These are phyloP conservation scores for Fusarium nematophilum DNA, from an alignment of 2,329 filamentous ascomycete species.

Conservation along the genomic window DNA sequence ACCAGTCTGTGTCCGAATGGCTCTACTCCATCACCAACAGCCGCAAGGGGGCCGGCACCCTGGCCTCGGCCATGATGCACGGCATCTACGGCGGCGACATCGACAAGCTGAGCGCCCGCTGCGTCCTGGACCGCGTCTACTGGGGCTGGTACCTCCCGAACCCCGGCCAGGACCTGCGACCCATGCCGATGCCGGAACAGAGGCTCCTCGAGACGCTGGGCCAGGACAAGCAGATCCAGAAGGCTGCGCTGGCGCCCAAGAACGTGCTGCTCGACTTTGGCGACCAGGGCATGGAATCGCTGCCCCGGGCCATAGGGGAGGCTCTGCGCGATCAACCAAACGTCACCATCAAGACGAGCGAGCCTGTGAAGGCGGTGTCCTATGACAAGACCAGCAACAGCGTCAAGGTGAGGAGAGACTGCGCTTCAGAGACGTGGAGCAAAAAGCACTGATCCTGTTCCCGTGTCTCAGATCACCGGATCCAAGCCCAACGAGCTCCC, in stretches of 20 bases:
- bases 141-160: slow-evolving; percentile 46
- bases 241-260: slow-evolving; percentile 46
- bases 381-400: slow-evolving; percentile 51
- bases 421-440: neutral
- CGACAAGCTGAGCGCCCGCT: slow-evolving; percentile 79
- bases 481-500: slow-evolving; percentile 9
- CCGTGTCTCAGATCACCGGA: slow-evolving; percentile 27
- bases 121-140: slow-evolving; percentile 55
- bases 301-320: slow-evolving; percentile 65
- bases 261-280: slow-evolving; percentile 52
- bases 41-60: slow-evolving; percentile 70
- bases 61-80: slow-evolving; percentile 81
- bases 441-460: slow-evolving; percentile 4
- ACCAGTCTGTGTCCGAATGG: slow-evolving; percentile 53
- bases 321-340: slow-evolving; percentile 65
- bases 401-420: slow-evolving; percentile 54
- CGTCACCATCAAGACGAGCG: slow-evolving; percentile 66
- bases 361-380: slow-evolving; percentile 60
- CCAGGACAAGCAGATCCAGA: slow-evolving; percentile 45
- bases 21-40: slow-evolving; percentile 47
- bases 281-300: slow-evolving; percentile 70
- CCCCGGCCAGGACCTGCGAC: slow-evolving; percentile 55
- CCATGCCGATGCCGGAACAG: slow-evolving; percentile 47
- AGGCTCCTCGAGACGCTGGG: slow-evolving; percentile 44
- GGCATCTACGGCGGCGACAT: slow-evolving; percentile 95